Evolutionary conservation across 2,329 filamentous ascomycete species (phyloP), one percentile per base, ranked within the genome.

Genomic region (Penicillium griseofulvum): DNA sequence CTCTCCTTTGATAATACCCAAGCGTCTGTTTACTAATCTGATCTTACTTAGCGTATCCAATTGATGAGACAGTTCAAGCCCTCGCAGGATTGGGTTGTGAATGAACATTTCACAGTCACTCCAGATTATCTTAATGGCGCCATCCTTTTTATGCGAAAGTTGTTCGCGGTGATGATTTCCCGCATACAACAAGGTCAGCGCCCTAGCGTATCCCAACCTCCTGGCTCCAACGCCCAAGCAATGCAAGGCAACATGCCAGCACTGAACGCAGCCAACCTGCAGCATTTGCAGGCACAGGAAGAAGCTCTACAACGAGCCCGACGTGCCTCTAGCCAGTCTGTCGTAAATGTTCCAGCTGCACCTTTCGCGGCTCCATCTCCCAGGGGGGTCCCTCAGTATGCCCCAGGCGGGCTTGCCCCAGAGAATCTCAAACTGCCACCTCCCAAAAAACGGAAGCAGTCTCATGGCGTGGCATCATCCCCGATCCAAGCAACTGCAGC

Each of bases 341-440:
- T 65, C 42, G 68, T 65, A 17, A 53, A 78, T 7, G 72, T 77
- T 9, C 72, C 79, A n/a, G 76, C 81, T 38, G 78, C 82, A 29
- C 81, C 81, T 11, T 83, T 83, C 49, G 77, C 78, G 50, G 78
- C 76, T 16, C 75, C 78, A 26, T 82, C 81, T 45, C 83, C 83
- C 16, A 78, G 81, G 52, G 83, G 83, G 24, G 77, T 84, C 54
- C 83, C 84, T 9, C 79, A 80, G 49, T 82, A 83, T 53, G 76
- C 76, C 9, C 74, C 76, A 19, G 78, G 77, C 19, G 75, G 78
- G 47, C 76, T 86, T 46, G 82, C 79, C 5, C 77, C 79, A 11
- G 80, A 83, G 48, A 81, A 84, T 59, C 75, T 87, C 44, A 81
- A 83, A 44, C 70, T 86, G 24, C 84, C 83, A 17, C 76, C 80